Evolutionary conservation across 352 stramenopile species (phyloP).

Genomic region (Globisporangium paroecandrum): DNA sequence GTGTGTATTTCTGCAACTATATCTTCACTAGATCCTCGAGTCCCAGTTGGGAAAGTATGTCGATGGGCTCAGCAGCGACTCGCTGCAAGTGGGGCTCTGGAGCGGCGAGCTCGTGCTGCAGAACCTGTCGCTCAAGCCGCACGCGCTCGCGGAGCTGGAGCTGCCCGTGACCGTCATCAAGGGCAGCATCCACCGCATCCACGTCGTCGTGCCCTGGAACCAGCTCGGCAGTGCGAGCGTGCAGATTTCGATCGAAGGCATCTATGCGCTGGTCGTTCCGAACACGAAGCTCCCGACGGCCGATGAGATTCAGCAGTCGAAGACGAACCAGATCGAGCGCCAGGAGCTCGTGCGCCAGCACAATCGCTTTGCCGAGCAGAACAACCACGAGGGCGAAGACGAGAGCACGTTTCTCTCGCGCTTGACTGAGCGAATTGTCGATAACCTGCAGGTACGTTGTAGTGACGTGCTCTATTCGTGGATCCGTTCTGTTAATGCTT

Average conservation of each 20-base stretch:
- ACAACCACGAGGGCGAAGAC: conserved; percentile 43
- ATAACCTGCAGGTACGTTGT: conserved; percentile 52
- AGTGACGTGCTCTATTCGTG: not conserved
- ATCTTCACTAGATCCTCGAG: conserved; percentile 49
- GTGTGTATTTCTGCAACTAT: not conserved
- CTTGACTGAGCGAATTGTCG: conserved; percentile 69
- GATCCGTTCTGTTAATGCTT: not conserved
- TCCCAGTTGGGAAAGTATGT: conserved; percentile 82
- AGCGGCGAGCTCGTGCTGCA: conserved; percentile 76
- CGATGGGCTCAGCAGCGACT: conserved; percentile 70
- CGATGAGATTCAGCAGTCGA: conserved; percentile 53
- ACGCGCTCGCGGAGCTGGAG: conserved; percentile 72
- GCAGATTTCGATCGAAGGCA: conserved; percentile 65
- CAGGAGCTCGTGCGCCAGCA: conserved; percentile 72
- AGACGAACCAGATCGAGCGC: conserved; percentile 60
- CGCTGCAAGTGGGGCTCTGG: conserved; percentile 81
- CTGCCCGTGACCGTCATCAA: conserved; percentile 62
- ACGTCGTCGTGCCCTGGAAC: conserved; percentile 86
- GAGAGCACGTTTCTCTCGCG: conserved; percentile 80
- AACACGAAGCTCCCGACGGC: conserved; percentile 47
- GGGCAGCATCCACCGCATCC: conserved; percentile 55
- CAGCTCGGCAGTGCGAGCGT: conserved; percentile 76
- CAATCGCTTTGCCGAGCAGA: conserved; percentile 45
- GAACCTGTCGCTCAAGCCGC: conserved; percentile 71
- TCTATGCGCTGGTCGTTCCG: conserved; percentile 65